These are phyloP conservation scores for Colletotrichum sp. DNA, from an alignment of 2,329 filamentous ascomycete species.

Conservation along the genomic window DNA sequence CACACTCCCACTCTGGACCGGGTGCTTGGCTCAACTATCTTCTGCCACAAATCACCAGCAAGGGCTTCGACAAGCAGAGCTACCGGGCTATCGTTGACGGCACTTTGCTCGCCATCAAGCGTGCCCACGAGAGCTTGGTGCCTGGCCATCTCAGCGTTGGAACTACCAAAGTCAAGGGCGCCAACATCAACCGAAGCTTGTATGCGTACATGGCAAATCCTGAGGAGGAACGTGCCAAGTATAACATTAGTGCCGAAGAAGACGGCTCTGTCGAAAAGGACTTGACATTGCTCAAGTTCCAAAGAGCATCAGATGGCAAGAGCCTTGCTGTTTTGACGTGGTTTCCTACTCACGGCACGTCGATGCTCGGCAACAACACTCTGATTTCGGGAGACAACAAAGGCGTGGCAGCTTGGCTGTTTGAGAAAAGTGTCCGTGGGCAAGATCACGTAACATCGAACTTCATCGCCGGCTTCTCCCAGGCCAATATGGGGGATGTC, in stretches of 20 bases:
- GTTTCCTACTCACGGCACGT: slow-evolving; percentile 91
- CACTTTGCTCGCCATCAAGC: slow-evolving; percentile 76
- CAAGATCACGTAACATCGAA: slow-evolving; percentile 59
- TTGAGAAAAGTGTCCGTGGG: slow-evolving; percentile 72
- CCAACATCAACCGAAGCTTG: slow-evolving; percentile 87
- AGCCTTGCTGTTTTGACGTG: slow-evolving; percentile 84
- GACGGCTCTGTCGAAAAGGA: slow-evolving; percentile 52
- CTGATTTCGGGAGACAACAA: slow-evolving; percentile 92
- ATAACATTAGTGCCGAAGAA: slow-evolving; percentile 48
- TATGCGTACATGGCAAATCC: slow-evolving; percentile 91
- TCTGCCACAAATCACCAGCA: slow-evolving; percentile 84
- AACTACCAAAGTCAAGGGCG: slow-evolving; percentile 66
- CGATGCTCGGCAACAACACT: slow-evolving; percentile 88
- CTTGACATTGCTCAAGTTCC: slow-evolving; percentile 79
- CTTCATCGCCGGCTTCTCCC: slow-evolving; percentile 90
- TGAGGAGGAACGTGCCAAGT: slow-evolving; percentile 72
- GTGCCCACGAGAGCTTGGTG: slow-evolving; percentile 67
- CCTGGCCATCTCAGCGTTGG: slow-evolving; percentile 73
- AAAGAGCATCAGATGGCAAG: slow-evolving; percentile 72
- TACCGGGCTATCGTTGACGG: slow-evolving; percentile 89
- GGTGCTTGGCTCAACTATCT: slow-evolving; percentile 94
- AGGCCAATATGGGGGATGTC: slow-evolving; percentile 89
- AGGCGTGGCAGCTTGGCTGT: slow-evolving; percentile 82
- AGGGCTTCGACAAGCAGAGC: slow-evolving; percentile 84
- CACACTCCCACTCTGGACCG: slow-evolving; percentile 88